phyloP scores from a whole-genome alignment of 139 green algal genomes.

The Monoraphidium neglectum region DNA sequence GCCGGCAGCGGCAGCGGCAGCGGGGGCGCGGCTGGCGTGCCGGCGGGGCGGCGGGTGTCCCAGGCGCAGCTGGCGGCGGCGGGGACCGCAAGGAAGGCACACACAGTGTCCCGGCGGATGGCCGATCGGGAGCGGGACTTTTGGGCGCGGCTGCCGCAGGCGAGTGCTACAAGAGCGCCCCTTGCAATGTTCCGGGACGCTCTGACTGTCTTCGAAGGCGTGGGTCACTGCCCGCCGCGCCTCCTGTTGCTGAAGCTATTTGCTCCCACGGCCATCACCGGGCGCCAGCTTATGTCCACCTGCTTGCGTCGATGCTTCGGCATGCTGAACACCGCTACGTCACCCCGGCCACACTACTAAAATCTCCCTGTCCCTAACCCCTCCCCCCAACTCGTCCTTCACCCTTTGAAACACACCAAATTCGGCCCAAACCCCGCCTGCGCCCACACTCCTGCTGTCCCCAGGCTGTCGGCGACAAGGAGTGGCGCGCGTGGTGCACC shows the following conservation, averaged over 20 bases:
- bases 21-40: not conserved
- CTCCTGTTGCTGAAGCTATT: too few relatives aligned
- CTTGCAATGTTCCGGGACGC: not conserved
- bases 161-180: constrained; percentile 42
- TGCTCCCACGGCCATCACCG: too few relatives aligned
- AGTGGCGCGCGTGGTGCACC: constrained; percentile 62
- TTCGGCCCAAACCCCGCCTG: not conserved
- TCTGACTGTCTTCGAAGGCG: too few relatives aligned
- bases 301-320: too few relatives aligned
- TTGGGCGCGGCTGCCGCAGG: constrained; percentile 53
- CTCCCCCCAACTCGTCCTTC: too few relatives aligned
- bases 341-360: too few relatives aligned
- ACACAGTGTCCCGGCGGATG: not conserved
- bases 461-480: constrained; percentile 31
- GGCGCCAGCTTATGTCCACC: too few relatives aligned
- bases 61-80: constrained; percentile 7
- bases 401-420: constrained; percentile 1
- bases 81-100: constrained; percentile 40
- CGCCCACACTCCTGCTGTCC: too few relatives aligned
- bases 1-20: not conserved
- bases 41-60: not conserved
- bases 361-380: too few relatives aligned
- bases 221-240: too few relatives aligned
- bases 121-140: constrained; percentile 38
- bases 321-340: not conserved